Conservation (phyloP, 2,329 filamentous ascomycete species). For the Aspergillus aculeatus region DNA sequence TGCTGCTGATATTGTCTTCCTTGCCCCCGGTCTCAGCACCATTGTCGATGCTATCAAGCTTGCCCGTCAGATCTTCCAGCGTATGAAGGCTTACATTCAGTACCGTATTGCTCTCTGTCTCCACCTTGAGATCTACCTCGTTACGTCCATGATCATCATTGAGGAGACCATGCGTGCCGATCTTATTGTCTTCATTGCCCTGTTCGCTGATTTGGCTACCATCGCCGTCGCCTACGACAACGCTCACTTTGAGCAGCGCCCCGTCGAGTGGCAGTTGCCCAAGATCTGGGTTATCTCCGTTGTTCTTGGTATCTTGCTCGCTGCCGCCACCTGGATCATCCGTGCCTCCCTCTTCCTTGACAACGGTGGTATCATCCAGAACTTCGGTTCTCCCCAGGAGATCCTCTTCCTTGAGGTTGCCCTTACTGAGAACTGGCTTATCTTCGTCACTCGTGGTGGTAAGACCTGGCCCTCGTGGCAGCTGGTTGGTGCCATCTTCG, state of each 20-base stretch:
- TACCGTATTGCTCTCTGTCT: slow-evolving; percentile 74
- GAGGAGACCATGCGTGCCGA: slow-evolving; percentile 72
- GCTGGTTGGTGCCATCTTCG: slow-evolving; percentile 67
- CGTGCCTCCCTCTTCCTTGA: slow-evolving; percentile 68
- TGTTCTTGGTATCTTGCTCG: slow-evolving; percentile 64
- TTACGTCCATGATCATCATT: slow-evolving; percentile 76
- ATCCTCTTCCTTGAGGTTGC: slow-evolving; percentile 88
- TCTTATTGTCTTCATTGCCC: slow-evolving; percentile 74
- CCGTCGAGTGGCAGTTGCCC: slow-evolving; percentile 76
- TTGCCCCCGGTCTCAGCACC: slow-evolving; percentile 68
- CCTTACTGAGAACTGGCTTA: slow-evolving; percentile 92
- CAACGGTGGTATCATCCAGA: slow-evolving; percentile 71
- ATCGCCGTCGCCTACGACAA: slow-evolving; percentile 79
- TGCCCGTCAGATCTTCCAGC: slow-evolving; percentile 72
- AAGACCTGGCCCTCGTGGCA: slow-evolving; percentile 74
- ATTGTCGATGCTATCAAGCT: slow-evolving; percentile 74
- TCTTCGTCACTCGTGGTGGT: slow-evolving; percentile 89
- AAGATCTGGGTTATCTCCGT: slow-evolving; percentile 73
- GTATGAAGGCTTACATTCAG: slow-evolving; percentile 75
- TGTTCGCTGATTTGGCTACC: slow-evolving; percentile 77
- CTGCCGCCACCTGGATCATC: slow-evolving; percentile 69
- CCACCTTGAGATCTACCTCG: slow-evolving; percentile 73
- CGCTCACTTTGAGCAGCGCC: slow-evolving; percentile 70
- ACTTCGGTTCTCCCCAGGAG: slow-evolving; percentile 72
- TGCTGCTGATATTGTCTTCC: slow-evolving; percentile 72